Evolutionary conservation across 2,329 filamentous ascomycete species (phyloP), one percentile per base, ranked within the genome.

Genomic region (Fusarium sp.): DNA sequence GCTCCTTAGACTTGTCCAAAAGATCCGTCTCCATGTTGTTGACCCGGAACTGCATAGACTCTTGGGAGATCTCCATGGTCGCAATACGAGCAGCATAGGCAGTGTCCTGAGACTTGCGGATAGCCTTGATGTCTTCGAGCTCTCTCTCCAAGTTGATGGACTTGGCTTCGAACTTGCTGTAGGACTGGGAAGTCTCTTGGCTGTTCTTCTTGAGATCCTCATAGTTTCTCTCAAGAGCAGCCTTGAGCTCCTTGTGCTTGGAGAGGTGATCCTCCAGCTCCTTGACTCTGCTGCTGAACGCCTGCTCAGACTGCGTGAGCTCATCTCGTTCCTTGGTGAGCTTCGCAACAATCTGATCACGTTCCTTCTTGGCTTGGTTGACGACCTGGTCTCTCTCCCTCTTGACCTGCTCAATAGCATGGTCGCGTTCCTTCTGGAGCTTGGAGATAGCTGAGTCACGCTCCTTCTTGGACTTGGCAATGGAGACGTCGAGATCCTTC

Each of bases 41-140:
- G 26, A 71, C 62, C 2, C 73, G 71, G 65, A 74, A 71, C 38
- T 75, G 65, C 54, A 75, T 53, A 1, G 74, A 69, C 50, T 76
- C 74, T 47, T 75, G 68, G 12, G 74, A 75, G 31, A 76, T 75
- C 48, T 76, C 74, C 29, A 76, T 65, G 7, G 66, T 69, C 3
- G 74, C 67, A 11, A 76, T 70, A 13, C 69, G 74, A 11, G 74
- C 73, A 26, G 57, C 66, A 8, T 74, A 76, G 13, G 74, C 69
- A 2, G 63, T 74, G 52, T 75, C 70, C 6, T 75, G 71, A 13
- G 68, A 66, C 59, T 75, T 74, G 20, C 69, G 46, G 18, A 76
- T 76, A n/a, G 62, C 44, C 26, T 63, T 67, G 47, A 75, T 52
- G 28, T 76, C 74, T 4, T 68, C 65, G 0, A 76, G 64, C 50